phyloP scores from a whole-genome alignment of 192 early-diverging fungal genomes.

The Gamsiella multidivaricata region DNA sequence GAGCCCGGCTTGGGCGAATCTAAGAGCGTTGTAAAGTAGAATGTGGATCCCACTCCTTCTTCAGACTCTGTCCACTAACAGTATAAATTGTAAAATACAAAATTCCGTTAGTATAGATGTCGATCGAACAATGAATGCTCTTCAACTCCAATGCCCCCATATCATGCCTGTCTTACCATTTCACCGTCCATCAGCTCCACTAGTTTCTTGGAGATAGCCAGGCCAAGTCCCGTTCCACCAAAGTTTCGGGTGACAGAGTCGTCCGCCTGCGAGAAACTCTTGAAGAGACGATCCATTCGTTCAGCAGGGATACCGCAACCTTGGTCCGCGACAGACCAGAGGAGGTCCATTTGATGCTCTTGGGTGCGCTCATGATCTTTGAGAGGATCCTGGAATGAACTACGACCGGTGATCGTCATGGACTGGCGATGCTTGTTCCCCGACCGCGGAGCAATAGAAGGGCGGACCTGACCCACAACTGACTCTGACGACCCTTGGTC shows the following conservation, averaged over 20 bases:
- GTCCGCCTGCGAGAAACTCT: conserved; percentile 60
- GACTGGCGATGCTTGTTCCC: conserved; percentile 6
- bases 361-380: neutral
- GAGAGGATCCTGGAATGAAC: neutral
- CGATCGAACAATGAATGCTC: neutral
- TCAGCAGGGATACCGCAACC: conserved; percentile 53
- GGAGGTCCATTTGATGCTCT: conserved; percentile 26
- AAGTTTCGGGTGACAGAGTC: conserved; percentile 57
- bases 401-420: neutral
- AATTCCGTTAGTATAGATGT: neutral
- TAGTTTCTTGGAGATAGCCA: conserved; percentile 54
- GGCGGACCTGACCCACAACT: neutral
- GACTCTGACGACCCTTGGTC: conserved; percentile 18
- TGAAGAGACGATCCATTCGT: conserved; percentile 52
- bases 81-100: neutral
- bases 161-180: conserved; percentile 38
- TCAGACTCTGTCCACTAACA: conserved; percentile 47
- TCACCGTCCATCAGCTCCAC: conserved; percentile 57
- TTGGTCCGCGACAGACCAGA: conserved; percentile 54
- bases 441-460: neutral
- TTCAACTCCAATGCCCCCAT: too few relatives aligned
- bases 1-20: conserved; percentile 24
- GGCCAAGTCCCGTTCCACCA: conserved; percentile 59
- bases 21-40: conserved; percentile 41
- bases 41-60: conserved; percentile 47